Conservation (phyloP, 352 stramenopile species). For the Thalassiosira hispida region DNA sequence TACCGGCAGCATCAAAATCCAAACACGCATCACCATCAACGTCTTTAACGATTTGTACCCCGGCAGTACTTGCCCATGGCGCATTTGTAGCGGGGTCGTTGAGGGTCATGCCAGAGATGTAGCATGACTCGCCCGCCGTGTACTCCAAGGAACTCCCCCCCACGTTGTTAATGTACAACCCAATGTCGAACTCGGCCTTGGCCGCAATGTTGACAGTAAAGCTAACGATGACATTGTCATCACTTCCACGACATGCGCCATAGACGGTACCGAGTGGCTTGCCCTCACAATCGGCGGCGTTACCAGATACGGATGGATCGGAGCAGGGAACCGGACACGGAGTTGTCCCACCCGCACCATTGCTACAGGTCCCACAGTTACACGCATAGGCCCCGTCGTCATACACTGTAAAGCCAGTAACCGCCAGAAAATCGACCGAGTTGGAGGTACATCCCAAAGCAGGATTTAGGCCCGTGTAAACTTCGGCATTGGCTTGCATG, state of each 20-base stretch:
- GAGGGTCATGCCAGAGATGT: neutral
- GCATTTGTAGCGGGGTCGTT: neutral
- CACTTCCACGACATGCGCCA: constrained; percentile 18
- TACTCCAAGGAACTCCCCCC: constrained; percentile 2
- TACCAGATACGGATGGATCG: neutral
- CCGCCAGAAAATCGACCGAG: neutral
- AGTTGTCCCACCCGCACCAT: no score
- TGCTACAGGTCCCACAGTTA: constrained; percentile 3
- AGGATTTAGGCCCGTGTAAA: no score
- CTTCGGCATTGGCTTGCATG: no score
- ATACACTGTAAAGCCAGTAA: constrained; percentile 5
- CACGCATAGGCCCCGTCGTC: neutral
- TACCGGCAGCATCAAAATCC: neutral
- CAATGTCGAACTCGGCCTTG: constrained; percentile 8
- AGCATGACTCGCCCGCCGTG: neutral
- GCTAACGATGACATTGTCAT: constrained; percentile 22
- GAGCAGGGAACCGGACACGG: no score
- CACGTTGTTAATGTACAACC: constrained; percentile 12
- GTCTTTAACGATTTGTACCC: neutral
- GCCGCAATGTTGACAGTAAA: constrained; percentile 14
- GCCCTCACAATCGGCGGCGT: neutral
- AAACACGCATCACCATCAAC: neutral
- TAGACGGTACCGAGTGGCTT: constrained; percentile 6
- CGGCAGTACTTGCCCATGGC: no score
- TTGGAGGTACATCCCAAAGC: no score